Percentiles rank a stretch among this genome's conserved stretches.
Conservation (phyloP, 352 stramenopile species). For the Phytophthora gonapodyides region DNA sequence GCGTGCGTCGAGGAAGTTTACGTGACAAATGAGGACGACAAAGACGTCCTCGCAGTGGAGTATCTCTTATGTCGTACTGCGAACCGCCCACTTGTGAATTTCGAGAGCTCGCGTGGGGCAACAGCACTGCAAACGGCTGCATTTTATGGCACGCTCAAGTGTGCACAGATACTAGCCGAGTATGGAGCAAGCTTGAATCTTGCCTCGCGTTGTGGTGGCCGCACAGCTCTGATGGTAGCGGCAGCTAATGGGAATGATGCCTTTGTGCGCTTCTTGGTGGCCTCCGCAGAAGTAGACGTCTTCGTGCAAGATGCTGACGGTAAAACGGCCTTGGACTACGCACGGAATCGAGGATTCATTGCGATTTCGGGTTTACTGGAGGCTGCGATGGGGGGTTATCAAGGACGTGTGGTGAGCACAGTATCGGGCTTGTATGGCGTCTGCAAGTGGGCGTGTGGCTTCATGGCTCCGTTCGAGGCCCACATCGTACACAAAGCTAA, state of each 20-base stretch:
- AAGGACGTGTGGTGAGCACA: conserved; percentile 38
- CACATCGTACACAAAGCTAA: conserved; percentile 32
- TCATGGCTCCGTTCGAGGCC: conserved; percentile 43
- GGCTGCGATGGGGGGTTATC: conserved; percentile 51
- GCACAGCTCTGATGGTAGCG: conserved; percentile 68
- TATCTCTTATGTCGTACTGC: conserved; percentile 57
- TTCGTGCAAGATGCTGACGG: conserved; percentile 36
- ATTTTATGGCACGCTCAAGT: conserved; percentile 50
- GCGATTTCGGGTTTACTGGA: conserved; percentile 43
- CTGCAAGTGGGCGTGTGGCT: conserved; percentile 71
- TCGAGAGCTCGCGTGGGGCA: conserved; percentile 52
- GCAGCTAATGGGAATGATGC: conserved; percentile 48
- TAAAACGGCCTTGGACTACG: conserved; percentile 54
- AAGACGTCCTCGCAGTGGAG: conserved; percentile 57
- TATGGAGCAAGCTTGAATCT: conserved; percentile 60
- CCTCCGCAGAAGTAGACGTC: conserved; percentile 41
- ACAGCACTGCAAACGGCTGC: conserved; percentile 57
- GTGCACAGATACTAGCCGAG: conserved; percentile 57
- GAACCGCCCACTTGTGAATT: conserved; percentile 66
- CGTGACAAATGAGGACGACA: conserved; percentile 54
- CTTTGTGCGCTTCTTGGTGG: conserved; percentile 64
- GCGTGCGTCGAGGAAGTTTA: conserved; percentile 67
- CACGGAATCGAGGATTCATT: conserved; percentile 31
- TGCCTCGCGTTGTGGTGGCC: conserved; percentile 25
- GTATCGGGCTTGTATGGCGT: conserved; percentile 51